Conservation (phyloP, 2,329 filamentous ascomycete genomes). For the Xylaria sp. region DNA sequence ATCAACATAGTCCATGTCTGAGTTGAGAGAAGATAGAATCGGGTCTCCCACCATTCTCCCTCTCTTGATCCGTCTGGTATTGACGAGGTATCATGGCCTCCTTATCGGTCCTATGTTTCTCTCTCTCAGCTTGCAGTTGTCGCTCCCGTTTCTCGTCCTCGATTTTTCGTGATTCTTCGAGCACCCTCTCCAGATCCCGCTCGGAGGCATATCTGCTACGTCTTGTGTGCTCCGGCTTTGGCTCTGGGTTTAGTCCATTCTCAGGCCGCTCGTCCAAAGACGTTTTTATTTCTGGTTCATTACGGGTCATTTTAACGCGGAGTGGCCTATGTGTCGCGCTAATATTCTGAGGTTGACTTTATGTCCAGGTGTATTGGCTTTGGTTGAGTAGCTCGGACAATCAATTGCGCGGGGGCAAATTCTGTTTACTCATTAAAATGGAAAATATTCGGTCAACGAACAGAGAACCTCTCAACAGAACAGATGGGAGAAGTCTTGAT, state of each 20-base stretch:
- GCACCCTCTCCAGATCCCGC: conserved; percentile 76
- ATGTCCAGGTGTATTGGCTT: no score
- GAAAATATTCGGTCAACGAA: no score
- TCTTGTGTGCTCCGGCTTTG: conserved; percentile 63
- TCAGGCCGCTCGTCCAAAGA: conserved; percentile 54
- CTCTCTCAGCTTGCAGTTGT: conserved; percentile 71
- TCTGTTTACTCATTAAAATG: no score
- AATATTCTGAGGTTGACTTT: no score
- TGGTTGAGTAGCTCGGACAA: no score
- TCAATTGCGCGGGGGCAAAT: no score
- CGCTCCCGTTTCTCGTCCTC: conserved; percentile 77
- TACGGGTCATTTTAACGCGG: no score
- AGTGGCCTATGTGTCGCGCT: no score
- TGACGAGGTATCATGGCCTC: conserved; percentile 80
- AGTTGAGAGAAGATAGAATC: conserved; percentile 38
- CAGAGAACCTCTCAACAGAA: no score
- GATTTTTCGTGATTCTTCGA: conserved; percentile 77
- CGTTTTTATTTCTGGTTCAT: no score
- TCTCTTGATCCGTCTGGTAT: conserved; percentile 71
- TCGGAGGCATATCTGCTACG: conserved; percentile 74
- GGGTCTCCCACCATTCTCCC: conserved; percentile 62
- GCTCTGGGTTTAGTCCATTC: conserved; percentile 65
- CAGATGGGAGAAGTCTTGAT: no score
- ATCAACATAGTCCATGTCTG: conserved; percentile 56
- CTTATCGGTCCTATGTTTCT: conserved; percentile 76